Evolutionary conservation across 768 basidiomycete genomes (phyloP).

Genomic region (Russula foetens): DNA sequence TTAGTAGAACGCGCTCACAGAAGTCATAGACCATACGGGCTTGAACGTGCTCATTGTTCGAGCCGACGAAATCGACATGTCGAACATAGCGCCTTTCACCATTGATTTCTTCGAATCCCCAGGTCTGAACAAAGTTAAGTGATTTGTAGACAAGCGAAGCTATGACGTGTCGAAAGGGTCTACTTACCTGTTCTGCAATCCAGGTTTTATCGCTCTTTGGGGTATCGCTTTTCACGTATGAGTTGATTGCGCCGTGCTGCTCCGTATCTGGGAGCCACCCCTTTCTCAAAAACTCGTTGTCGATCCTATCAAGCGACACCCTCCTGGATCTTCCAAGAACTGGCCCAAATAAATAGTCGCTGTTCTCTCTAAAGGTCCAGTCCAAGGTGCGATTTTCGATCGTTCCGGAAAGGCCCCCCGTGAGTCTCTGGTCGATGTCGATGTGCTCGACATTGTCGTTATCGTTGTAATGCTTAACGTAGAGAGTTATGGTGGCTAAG

Average conservation of each 20-base stretch:
- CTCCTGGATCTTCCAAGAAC: conserved; percentile 37
- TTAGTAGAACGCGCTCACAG: conserved; percentile 7
- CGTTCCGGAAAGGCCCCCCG: conserved; percentile 52
- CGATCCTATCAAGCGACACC: conserved; percentile 26
- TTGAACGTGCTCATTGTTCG: conserved; percentile 16
- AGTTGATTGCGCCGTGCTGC: conserved; percentile 29
- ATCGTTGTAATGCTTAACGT: conserved; percentile 54
- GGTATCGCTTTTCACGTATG: conserved; percentile 50
- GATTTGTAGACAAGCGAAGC: not conserved
- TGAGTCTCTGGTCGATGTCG: conserved; percentile 54
- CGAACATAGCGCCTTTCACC: conserved; percentile 18
- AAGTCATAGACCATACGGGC: conserved; percentile 25
- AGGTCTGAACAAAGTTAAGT: conserved; percentile 11
- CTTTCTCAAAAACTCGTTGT: conserved; percentile 31
- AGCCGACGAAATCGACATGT: conserved; percentile 16
- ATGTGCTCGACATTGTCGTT: conserved; percentile 54
- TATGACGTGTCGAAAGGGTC: no score
- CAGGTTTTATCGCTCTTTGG: conserved; percentile 52
- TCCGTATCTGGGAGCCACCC: conserved; percentile 38
- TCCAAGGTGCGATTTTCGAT: conserved; percentile 49
- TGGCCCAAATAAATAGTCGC: conserved; percentile 55
- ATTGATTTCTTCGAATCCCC: conserved; percentile 20
- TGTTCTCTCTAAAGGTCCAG: conserved; percentile 44
- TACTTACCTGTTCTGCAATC: conserved; percentile 53
- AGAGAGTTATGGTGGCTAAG: conserved; percentile 48